These are phyloP conservation scores for Apiospora sp. DNA, from an alignment of 2,329 filamentous ascomycete species.

Conservation along the genomic window DNA sequence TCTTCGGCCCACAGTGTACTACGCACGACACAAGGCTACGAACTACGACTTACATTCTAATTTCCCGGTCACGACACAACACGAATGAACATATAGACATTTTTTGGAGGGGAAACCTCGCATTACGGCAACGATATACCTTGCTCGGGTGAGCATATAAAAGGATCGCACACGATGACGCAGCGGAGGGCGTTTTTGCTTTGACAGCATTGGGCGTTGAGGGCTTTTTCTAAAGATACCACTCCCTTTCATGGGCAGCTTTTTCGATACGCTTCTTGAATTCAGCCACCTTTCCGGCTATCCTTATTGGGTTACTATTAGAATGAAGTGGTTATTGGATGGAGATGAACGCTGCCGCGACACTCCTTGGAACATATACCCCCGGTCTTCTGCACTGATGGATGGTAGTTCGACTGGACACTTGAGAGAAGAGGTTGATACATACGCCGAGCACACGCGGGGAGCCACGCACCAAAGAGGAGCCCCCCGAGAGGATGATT, in stretches of 20 bases:
- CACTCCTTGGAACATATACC: constrained; percentile 18
- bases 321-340: constrained; percentile 22
- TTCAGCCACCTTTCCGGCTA: constrained; percentile 17
- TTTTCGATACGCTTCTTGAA: constrained; percentile 21
- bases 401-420: constrained; percentile 10
- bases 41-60: constrained; percentile 58
- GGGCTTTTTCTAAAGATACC: constrained; percentile 26
- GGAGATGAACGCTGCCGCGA: constrained; percentile 12
- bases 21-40: constrained; percentile 45
- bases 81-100: constrained; percentile 15
- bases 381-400: not conserved
- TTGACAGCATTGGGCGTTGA: constrained; percentile 22
- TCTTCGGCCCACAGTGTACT: constrained; percentile 42
- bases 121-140: constrained; percentile 18
- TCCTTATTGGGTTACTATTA: constrained; percentile 20
- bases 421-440: not conserved
- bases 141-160: not conserved
- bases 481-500: not conserved
- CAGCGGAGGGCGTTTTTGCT: constrained; percentile 23
- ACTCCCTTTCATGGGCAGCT: constrained; percentile 25
- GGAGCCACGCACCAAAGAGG: not conserved
- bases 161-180: constrained; percentile 12
- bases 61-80: not conserved
- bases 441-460: not conserved
- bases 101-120: not conserved